These are phyloP conservation scores for Nicotiana attenuata DNA, from an alignment of 257 asterid genomes.

Conservation along the genomic window DNA sequence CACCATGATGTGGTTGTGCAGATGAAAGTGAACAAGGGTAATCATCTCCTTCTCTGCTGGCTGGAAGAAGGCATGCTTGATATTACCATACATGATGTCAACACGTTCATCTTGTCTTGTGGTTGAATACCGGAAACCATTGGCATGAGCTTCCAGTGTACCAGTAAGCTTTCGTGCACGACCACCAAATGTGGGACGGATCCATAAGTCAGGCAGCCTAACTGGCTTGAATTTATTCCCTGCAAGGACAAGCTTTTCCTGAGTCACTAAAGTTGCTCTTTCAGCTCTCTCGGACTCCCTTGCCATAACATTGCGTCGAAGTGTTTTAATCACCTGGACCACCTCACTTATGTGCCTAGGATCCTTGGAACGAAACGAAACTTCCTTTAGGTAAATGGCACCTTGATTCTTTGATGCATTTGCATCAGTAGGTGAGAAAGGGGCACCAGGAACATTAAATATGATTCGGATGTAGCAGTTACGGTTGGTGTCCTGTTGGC, in stretches of 20 bases:
- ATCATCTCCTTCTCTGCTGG: slow-evolving; percentile 36
- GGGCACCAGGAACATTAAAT: slow-evolving; percentile 25
- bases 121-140: slow-evolving; percentile 27
- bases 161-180: slow-evolving; percentile 28
- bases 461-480: slow-evolving; percentile 24
- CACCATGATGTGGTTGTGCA: slow-evolving; percentile 32
- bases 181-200: slow-evolving; percentile 26
- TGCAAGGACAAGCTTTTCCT: slow-evolving; percentile 25
- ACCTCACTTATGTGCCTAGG: slow-evolving; percentile 26
- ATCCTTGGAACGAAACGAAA: slow-evolving; percentile 27
- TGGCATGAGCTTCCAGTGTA: slow-evolving; percentile 23
- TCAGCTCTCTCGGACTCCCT: slow-evolving; percentile 27
- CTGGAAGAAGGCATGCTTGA: slow-evolving; percentile 31
- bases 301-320: slow-evolving; percentile 17
- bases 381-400: slow-evolving; percentile 23
- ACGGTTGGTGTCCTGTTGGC: slow-evolving; percentile 28
- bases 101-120: slow-evolving; percentile 24
- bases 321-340: slow-evolving; percentile 20
- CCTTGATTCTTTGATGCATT: slow-evolving; percentile 10
- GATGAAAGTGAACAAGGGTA: slow-evolving; percentile 30
- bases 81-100: slow-evolving; percentile 25
- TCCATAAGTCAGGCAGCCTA: slow-evolving; percentile 16
- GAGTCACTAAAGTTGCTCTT: slow-evolving; percentile 23
- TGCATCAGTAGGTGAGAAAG: slow-evolving; percentile 19
- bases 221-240: slow-evolving; percentile 27